phyloP scores from a whole-genome alignment of 352 stramenopile genomes.

The Pythium pectinolyticum region DNA sequence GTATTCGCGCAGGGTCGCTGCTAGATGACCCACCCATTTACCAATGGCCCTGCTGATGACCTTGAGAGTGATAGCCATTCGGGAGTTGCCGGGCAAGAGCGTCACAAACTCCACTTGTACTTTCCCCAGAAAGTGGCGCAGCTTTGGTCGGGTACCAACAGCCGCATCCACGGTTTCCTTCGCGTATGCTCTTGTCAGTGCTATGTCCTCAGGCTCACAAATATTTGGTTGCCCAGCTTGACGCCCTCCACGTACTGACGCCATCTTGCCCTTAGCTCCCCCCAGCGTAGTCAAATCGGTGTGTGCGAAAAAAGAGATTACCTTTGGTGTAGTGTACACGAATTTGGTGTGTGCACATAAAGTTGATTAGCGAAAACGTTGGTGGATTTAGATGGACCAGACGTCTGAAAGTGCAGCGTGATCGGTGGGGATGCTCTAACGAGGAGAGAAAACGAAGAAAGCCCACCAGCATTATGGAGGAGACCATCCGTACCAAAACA shows the following conservation, averaged over 20 bases:
- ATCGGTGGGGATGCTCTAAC: background rate
- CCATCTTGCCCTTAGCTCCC: background rate
- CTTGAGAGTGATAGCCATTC: background rate
- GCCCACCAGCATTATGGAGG: too few species aligned
- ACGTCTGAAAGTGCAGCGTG: too few species aligned
- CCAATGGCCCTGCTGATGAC: background rate
- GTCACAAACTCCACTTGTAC: background rate
- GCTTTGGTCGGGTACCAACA: background rate
- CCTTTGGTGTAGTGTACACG: too few species aligned
- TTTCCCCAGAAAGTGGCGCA: background rate
- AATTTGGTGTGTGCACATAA: too few species aligned
- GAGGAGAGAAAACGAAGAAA: too few species aligned
- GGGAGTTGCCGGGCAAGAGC: background rate
- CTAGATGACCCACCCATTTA: background rate
- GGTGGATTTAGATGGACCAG: background rate
- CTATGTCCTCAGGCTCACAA: background rate
- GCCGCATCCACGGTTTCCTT: background rate
- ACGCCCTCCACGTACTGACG: background rate
- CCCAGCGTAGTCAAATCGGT: background rate
- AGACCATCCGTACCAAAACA: too few species aligned
- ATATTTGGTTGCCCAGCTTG: background rate
- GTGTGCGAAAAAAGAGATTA: too few species aligned
- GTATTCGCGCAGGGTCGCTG: background rate
- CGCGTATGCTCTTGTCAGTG: background rate
- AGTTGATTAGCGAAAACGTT: too few species aligned